A percentile compares a stretch with the other conserved stretches of the same genome.
phyloP scores from a whole-genome alignment of 306 rosid genomes.

The Biancaea sappan region DNA sequence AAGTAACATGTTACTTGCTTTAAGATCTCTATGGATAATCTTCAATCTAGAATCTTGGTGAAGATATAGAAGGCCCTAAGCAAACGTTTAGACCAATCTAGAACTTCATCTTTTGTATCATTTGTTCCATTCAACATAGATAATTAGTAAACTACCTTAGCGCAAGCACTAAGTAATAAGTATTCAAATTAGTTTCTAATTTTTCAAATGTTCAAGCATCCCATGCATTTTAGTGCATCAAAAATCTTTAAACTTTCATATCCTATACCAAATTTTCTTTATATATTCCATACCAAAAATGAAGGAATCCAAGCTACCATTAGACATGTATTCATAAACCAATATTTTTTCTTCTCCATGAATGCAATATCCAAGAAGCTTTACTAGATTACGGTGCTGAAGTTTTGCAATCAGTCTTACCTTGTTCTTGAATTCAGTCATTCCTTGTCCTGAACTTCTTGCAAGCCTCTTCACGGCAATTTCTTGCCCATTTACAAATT shows the following conservation, averaged over 20 bases:
- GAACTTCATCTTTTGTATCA: not conserved
- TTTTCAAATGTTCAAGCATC: not conserved
- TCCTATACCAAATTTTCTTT: not conserved
- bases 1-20: conserved; percentile 20
- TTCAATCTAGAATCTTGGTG: conserved; percentile 28
- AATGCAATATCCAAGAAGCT: conserved; percentile 47
- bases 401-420: conserved; percentile 41
- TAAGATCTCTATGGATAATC: conserved; percentile 47
- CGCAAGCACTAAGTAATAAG: too few relatives aligned
- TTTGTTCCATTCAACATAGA: not conserved
- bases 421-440: conserved; percentile 36
- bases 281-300: conserved; percentile 26
- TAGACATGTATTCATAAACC: conserved; percentile 30
- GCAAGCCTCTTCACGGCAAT: conserved; percentile 24
- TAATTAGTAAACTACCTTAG: too few relatives aligned
- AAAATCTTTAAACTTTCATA: not conserved
- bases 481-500: not conserved
- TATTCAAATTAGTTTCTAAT: not conserved
- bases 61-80: not conserved
- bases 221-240: not conserved
- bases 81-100: conserved; percentile 29
- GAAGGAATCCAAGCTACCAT: conserved; percentile 37
- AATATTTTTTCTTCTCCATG: conserved; percentile 33
- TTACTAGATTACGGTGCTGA: conserved; percentile 50
- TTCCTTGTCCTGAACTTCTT: conserved; percentile 33